phyloP scores from a whole-genome alignment of 202 grass and related monocot genomes.

The Cymbopogon flexuosus region DNA sequence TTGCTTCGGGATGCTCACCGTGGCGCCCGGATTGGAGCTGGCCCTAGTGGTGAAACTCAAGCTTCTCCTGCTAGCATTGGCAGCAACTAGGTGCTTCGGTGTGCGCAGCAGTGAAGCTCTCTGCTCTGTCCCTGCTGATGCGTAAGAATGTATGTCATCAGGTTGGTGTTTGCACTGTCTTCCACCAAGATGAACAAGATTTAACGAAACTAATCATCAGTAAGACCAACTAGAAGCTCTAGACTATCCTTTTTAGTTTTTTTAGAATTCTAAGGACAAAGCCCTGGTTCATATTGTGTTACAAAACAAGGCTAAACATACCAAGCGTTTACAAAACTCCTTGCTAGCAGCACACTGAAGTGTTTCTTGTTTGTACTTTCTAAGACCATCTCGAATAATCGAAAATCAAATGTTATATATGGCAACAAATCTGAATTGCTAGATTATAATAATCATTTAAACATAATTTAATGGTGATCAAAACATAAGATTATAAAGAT shows the following conservation, averaged over 20 bases:
- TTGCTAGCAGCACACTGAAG: too few species aligned
- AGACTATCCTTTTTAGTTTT: background rate
- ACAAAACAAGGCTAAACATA: background rate
- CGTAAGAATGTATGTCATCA: background rate
- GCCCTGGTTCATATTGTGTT: background rate
- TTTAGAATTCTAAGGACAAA: background rate
- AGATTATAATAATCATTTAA: background rate
- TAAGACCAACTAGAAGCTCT: background rate
- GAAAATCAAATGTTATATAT: background rate
- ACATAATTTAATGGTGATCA: background rate
- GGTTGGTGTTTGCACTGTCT: background rate
- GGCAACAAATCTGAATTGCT: background rate
- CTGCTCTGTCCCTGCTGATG: conserved; percentile 8
- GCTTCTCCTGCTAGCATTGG: background rate
- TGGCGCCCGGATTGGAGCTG: conserved; percentile 16
- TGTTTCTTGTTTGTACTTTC: background rate
- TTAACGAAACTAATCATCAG: background rate
- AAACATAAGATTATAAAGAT: background rate
- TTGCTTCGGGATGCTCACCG: conserved; percentile 75
- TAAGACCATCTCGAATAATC: background rate
- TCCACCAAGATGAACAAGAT: background rate
- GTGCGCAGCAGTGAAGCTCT: background rate
- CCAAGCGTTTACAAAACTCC: background rate
- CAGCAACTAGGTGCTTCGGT: background rate
- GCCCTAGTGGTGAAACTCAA: conserved; percentile 29